A percentile compares a stretch with the other conserved stretches of the same genome.
Conservation (phyloP, 2,329 filamentous ascomycete genomes). For the Rhexocercosporidium sp. region DNA sequence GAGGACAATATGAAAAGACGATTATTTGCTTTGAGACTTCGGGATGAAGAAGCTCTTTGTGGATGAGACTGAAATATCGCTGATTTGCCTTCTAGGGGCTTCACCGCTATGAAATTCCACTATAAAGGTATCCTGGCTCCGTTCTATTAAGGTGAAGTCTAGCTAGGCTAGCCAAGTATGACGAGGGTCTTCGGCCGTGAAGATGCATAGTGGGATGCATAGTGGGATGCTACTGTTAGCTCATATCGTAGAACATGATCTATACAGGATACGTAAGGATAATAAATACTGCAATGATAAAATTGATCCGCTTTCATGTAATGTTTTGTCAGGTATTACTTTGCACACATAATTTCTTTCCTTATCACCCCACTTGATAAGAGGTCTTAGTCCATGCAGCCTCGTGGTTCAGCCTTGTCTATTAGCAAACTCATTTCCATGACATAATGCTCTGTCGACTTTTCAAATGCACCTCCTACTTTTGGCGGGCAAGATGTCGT, state of each 20-base stretch:
- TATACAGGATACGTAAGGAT: too few species aligned
- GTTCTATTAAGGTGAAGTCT: too few species aligned
- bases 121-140: neutral
- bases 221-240: neutral
- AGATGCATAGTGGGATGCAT: neutral
- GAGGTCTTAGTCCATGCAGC: neutral
- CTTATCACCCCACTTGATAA: neutral
- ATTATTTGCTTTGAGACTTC: too few species aligned
- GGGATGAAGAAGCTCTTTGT: too few species aligned
- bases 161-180: neutral
- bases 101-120: neutral
- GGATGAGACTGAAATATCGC: too few species aligned
- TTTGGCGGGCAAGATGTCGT: neutral
- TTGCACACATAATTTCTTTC: too few species aligned
- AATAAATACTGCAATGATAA: too few species aligned
- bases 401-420: conserved; percentile 13
- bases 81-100: too few species aligned
- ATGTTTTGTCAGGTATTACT: too few species aligned
- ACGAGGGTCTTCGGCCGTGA: neutral
- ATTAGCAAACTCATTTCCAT: neutral
- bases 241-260: neutral
- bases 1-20: neutral
- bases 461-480: neutral
- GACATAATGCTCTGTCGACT: neutral
- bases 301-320: too few species aligned